A percentile compares a stretch with the other conserved stretches of the same genome.
Evolutionary conservation across 495 filamentous ascomycete species (phyloP).

Genomic region (Neurospora sp.): DNA sequence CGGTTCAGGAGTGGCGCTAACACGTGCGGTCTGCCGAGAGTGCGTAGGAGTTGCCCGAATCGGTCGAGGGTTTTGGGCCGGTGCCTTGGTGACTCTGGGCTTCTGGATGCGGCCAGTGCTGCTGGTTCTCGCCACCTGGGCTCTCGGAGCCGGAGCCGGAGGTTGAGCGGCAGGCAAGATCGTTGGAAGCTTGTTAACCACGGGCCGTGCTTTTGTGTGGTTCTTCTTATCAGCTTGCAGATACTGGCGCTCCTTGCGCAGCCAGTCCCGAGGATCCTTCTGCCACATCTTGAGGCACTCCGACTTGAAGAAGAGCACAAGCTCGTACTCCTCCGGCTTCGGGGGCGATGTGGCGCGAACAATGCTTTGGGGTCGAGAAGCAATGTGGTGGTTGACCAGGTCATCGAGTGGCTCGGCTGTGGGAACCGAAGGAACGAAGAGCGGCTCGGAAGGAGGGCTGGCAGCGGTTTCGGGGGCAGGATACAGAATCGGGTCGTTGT

Average conservation of each 20-base stretch:
- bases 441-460: slow-evolving; percentile 40
- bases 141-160: slow-evolving; percentile 13
- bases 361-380: slow-evolving; percentile 46
- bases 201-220: slow-evolving; percentile 15
- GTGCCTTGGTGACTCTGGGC: slow-evolving; percentile 11
- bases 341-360: slow-evolving; percentile 52
- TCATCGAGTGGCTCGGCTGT: slow-evolving; percentile 27
- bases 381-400: slow-evolving; percentile 56
- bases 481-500: slow-evolving; percentile 53
- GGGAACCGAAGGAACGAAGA: slow-evolving; percentile 41
- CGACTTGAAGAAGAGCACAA: slow-evolving; percentile 57
- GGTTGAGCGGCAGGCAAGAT: slow-evolving; percentile 37
- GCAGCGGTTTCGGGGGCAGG: slow-evolving; percentile 35
- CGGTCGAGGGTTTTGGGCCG: slow-evolving; percentile 18
- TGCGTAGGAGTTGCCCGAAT: slow-evolving; percentile 17
- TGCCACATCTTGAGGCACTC: slow-evolving; percentile 50
- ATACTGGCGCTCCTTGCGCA: slow-evolving; percentile 51
- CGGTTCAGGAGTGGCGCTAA: slow-evolving; percentile 36
- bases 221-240: slow-evolving; percentile 40
- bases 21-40: slow-evolving; percentile 25
- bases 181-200: slow-evolving; percentile 17
- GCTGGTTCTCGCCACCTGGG: slow-evolving; percentile 33
- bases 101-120: slow-evolving; percentile 35
- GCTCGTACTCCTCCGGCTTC: slow-evolving; percentile 56
- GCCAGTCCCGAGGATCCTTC: slow-evolving; percentile 49